Conservation (phyloP, 768 basidiomycete genomes). For the Pisolithus marmoratus region DNA sequence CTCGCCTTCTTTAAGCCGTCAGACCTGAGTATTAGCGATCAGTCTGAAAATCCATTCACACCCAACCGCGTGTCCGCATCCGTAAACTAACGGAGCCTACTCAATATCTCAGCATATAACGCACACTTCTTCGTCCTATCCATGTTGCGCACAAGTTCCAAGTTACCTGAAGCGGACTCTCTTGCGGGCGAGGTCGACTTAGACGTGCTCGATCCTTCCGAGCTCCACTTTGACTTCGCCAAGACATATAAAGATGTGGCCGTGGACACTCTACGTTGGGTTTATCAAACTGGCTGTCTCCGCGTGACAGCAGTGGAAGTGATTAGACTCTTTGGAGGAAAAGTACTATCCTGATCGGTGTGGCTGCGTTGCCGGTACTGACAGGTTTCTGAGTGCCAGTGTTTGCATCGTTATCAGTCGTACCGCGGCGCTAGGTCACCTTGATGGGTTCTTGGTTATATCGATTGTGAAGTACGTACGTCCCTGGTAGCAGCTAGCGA, state of each 20-base stretch:
- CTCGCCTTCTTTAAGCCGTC: background rate
- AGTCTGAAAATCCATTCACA: background rate
- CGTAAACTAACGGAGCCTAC: no score
- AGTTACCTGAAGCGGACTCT: constrained; percentile 40
- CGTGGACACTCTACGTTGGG: constrained; percentile 42
- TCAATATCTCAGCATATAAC: constrained; percentile 57
- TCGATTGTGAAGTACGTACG: constrained; percentile 27
- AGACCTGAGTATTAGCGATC: background rate
- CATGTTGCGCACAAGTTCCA: constrained; percentile 46
- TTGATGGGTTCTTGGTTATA: constrained; percentile 44
- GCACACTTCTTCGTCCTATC: constrained; percentile 40
- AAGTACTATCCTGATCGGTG: constrained; percentile 28
- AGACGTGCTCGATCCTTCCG: constrained; percentile 51
- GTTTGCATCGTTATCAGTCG: constrained; percentile 47
- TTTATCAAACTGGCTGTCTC: background rate
- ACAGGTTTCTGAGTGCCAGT: constrained; percentile 50
- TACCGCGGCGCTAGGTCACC: constrained; percentile 46
- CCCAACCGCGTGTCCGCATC: constrained; percentile 37
- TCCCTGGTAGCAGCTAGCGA: no score
- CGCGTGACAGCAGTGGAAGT: background rate
- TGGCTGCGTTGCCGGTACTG: constrained; percentile 45
- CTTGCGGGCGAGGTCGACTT: constrained; percentile 22
- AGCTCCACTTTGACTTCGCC: constrained; percentile 81
- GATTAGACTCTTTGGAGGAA: background rate
- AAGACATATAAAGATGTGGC: constrained; percentile 60